Evolutionary conservation across 805 yeast genomes (phyloP), one percentile per base, ranked within the genome.

Genomic region (Cyberlindnera sargentensis): DNA sequence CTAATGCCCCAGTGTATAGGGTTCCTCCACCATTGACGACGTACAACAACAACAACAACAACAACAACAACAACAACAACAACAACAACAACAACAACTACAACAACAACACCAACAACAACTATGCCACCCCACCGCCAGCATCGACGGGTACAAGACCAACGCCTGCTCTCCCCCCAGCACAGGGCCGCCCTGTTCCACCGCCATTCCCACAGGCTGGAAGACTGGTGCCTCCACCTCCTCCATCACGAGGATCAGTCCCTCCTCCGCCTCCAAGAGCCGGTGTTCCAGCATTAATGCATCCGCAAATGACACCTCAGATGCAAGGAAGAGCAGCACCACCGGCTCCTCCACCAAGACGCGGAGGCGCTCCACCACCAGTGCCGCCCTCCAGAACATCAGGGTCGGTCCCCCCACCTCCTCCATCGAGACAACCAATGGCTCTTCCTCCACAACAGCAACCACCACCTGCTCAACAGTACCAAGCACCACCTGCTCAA

Each of bases 321-420:
- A 9, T 37, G 8, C 46, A 45, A 26, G 47, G 45, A 5, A 41
- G 47, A 25, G 47, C 46, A 20, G 50, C 57, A 10, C 48, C 50
- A n/a, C 44, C 61, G 7, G 61, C 65, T 11, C 65, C 64, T 4
- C 44, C 53, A 7, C 49, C 46, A 27, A 42, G 39, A 5, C 43
- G 48, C 8, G 51, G 57, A 29, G 52, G 58, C 46, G 47, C 41
- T 11, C 45, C 51, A n/a, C 56, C 57, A 7, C 57, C 56, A 7
- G 49, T 55, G n/a, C 60, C 58, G 7, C 55, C 57, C 6, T 39
- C 55, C 20, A 47, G 55, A 40, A 41, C 49, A 44, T 45, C 46
- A 4, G 52, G 51, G 25, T 49, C 45, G 23, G 51, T 50, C 4
- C 55, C 51, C 6, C 57, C 58, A n/a, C 54, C 55, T 23, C 59